These are phyloP conservation scores for Claviceps citrina DNA, from an alignment of 2,329 filamentous ascomycete genomes.

Conservation along the genomic window DNA sequence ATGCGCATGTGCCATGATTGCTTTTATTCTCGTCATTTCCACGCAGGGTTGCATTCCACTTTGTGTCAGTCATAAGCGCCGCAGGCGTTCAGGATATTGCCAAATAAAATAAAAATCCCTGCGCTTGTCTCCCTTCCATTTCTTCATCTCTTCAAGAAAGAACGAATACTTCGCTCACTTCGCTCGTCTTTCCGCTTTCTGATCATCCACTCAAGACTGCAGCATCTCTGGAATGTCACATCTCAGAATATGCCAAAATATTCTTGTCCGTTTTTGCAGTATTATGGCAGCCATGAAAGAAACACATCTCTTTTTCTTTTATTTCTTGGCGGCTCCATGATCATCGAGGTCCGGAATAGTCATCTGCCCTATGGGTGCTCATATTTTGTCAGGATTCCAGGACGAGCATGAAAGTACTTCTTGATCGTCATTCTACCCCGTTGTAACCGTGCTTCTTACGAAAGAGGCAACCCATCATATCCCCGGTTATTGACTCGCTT, in stretches of 20 bases:
- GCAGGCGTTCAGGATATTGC: not conserved
- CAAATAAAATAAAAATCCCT: not conserved
- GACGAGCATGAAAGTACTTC: not conserved
- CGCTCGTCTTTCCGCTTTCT: not conserved
- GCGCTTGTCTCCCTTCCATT: not conserved
- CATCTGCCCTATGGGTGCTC: no score
- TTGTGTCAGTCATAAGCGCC: conserved; percentile 1
- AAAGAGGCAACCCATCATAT: not conserved
- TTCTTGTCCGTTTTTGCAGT: not conserved
- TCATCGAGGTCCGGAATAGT: not conserved
- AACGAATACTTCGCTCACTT: not conserved
- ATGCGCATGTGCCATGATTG: not conserved
- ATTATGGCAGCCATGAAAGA: not conserved
- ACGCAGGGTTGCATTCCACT: not conserved
- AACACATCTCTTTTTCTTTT: not conserved
- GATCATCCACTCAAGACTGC: not conserved
- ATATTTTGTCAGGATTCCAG: not conserved
- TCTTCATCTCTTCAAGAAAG: not conserved
- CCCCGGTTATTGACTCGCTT: not conserved
- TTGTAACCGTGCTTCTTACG: not conserved
- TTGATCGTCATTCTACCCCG: no score
- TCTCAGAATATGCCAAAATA: not conserved
- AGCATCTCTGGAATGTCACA: not conserved
- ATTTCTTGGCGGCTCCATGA: not conserved
- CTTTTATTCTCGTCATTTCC: not conserved